Evolutionary conservation across 306 rosid genomes (phyloP).

Genomic region (Cucumis cinereus): DNA sequence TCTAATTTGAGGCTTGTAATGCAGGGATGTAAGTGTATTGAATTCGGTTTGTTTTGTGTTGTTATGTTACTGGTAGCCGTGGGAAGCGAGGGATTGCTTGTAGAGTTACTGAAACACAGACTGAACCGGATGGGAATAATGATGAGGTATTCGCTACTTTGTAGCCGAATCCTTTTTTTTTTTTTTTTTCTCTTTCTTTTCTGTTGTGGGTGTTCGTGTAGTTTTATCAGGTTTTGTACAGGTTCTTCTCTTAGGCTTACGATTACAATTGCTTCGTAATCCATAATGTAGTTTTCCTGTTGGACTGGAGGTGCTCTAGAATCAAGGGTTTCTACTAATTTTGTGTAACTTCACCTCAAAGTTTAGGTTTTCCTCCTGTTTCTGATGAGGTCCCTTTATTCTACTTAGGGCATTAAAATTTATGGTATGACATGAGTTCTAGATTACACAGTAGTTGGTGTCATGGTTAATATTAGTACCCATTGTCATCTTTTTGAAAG

Average conservation of each 20-base stretch:
- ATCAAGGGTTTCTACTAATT: background rate
- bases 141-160: slow-evolving; percentile 43
- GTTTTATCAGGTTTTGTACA: no score
- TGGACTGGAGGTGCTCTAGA: background rate
- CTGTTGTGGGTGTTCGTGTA: background rate
- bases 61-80: background rate
- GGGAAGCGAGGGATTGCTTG: slow-evolving; percentile 43
- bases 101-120: slow-evolving; percentile 42
- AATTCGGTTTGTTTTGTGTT: background rate
- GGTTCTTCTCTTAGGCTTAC: background rate
- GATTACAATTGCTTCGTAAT: background rate
- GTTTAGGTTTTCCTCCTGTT: background rate
- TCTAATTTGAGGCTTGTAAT: background rate
- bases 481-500: background rate
- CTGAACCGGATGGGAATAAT: slow-evolving; percentile 37
- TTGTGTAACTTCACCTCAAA: background rate
- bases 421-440: background rate
- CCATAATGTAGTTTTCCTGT: background rate
- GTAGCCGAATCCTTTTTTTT: background rate
- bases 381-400: background rate
- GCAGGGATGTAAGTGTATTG: background rate
- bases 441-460: background rate
- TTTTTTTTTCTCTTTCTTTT: background rate
- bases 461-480: background rate
- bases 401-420: background rate